Percentiles rank a stretch among this genome's conserved stretches.
Conservation (phyloP, 306 rosid genomes). For the Trifolium dubium region DNA sequence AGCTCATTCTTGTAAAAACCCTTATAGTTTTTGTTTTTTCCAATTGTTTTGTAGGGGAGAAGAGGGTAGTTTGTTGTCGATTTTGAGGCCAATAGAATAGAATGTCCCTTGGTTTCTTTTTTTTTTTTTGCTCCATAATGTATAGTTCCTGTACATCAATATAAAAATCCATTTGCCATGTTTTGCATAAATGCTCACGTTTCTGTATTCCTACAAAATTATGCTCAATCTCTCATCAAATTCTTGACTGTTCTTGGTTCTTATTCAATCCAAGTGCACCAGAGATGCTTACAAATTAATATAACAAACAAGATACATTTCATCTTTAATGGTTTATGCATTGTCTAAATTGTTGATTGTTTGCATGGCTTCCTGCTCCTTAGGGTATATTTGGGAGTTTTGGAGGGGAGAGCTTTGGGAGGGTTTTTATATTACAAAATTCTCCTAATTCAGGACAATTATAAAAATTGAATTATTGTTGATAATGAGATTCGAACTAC, state of each 20-base stretch:
- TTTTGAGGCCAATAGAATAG: slow-evolving; percentile 50
- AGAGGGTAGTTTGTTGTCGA: slow-evolving; percentile 38
- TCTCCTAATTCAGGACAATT: too few species aligned
- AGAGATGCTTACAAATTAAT: neutral
- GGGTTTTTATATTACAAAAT: too few species aligned
- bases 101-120: slow-evolving; percentile 35
- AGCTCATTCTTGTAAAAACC: slow-evolving; percentile 49
- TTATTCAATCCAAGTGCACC: neutral
- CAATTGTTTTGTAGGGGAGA: slow-evolving; percentile 44
- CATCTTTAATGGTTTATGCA: neutral
- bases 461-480: too few species aligned
- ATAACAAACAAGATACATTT: neutral
- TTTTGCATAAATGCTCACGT: neutral
- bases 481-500: too few species aligned
- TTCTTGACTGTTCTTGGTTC: neutral
- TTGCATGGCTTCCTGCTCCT: neutral
- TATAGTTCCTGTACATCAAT: slow-evolving; percentile 53
- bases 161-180: slow-evolving; percentile 38
- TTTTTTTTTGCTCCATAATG: slow-evolving; percentile 20
- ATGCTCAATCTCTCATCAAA: neutral
- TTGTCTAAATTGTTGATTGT: neutral
- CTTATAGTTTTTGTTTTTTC: slow-evolving; percentile 48
- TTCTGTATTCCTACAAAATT: neutral
- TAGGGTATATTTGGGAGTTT: neutral
- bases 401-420: neutral